These are phyloP conservation scores for Boletus sp. DNA, from an alignment of 1,284 basidiomycete genomes.

Conservation along the genomic window DNA sequence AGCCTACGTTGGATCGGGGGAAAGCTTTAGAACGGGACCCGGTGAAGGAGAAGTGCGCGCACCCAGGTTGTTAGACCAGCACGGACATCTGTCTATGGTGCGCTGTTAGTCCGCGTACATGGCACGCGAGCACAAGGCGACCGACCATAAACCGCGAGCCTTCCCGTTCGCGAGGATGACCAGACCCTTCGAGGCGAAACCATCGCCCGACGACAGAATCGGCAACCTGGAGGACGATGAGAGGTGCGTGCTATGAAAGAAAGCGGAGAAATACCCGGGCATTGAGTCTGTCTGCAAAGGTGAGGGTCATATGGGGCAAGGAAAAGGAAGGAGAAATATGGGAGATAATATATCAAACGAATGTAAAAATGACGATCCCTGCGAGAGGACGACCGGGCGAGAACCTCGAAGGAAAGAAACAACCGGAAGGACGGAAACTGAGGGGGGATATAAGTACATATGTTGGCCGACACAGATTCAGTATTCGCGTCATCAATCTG, in stretches of 20 bases:
- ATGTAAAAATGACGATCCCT: conserved; percentile 8
- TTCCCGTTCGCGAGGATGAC: conserved; percentile 67
- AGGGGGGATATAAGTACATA: conserved; percentile 8
- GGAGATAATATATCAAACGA: conserved; percentile 24
- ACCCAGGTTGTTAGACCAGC: conserved; percentile 84
- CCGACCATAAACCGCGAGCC: conserved; percentile 74
- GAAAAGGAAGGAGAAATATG: conserved; percentile 16
- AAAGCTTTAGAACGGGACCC: conserved; percentile 7
- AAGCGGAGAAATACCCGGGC: conserved; percentile 32
- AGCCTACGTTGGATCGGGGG: conserved; percentile 36
- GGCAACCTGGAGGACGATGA: conserved; percentile 48
- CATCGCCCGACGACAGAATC: conserved; percentile 69
- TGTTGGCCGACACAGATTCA: conserved; percentile 14
- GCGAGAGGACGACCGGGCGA: conserved; percentile 5
- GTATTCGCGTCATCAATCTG: conserved; percentile 20
- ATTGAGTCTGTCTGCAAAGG: conserved; percentile 40
- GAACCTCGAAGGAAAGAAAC: conserved; percentile 10
- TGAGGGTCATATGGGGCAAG: conserved; percentile 34
- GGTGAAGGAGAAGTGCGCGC: conserved; percentile 21
- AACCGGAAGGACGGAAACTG: neutral
- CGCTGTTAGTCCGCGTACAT: conserved; percentile 6
- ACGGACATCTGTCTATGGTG: conserved; percentile 66
- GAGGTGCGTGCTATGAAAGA: neutral
- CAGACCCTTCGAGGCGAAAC: conserved; percentile 83
- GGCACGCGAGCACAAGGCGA: conserved; percentile 8